Evolutionary conservation across 2,329 filamentous ascomycete species (phyloP).

Genomic region (Lachnellula occidentalis): DNA sequence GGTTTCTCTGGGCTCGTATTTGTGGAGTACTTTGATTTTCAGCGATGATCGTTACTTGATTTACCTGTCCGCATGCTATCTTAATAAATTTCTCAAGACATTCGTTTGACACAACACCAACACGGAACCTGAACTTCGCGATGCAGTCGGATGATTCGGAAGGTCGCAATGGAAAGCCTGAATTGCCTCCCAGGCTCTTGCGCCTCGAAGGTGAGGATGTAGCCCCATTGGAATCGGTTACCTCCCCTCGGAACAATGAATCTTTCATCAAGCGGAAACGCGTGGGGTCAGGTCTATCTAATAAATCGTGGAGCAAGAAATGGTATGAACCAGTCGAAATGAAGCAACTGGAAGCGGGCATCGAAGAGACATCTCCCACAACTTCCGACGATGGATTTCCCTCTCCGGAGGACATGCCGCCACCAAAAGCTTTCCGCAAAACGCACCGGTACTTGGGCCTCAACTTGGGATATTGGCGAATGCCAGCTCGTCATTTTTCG

Average conservation of each 20-base stretch:
- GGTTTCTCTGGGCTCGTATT: neutral
- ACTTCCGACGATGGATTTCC: neutral
- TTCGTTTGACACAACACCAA: neutral
- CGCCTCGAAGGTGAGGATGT: neutral
- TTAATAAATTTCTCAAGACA: neutral
- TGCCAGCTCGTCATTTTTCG: conserved; percentile 3
- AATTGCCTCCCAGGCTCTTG: neutral
- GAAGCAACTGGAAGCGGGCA: neutral
- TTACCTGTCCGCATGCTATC: neutral
- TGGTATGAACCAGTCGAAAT: neutral
- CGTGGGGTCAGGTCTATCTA: neutral
- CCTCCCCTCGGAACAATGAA: neutral
- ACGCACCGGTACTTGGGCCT: conserved; percentile 1
- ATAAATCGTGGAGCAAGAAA: neutral
- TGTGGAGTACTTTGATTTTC: neutral
- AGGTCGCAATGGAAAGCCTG: neutral
- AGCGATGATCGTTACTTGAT: neutral
- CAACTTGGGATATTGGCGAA: conserved; percentile 8
- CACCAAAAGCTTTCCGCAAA: conserved; percentile 5
- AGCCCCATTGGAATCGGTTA: neutral
- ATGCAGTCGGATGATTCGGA: neutral
- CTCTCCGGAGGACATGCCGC: neutral
- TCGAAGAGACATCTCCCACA: neutral
- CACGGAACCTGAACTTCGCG: neutral
- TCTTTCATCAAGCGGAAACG: neutral